A percentile compares a stretch with the other conserved stretches of the same genome.
phyloP scores from a whole-genome alignment of 1,139 yeast genomes.

The Debaryomyces sp. region DNA sequence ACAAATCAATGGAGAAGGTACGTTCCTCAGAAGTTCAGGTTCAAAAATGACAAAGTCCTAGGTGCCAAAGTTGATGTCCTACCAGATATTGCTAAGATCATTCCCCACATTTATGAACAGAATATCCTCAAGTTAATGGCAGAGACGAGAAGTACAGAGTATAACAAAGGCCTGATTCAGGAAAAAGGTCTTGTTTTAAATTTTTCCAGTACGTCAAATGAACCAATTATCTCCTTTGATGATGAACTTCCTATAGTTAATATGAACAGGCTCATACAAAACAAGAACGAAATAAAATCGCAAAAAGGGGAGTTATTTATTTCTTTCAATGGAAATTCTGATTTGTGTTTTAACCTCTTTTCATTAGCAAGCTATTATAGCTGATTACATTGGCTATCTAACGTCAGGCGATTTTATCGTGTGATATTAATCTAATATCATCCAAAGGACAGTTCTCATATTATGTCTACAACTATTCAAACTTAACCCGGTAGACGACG shows the following conservation, averaged over 20 bases:
- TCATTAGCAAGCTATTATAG: slow-evolving; percentile 1
- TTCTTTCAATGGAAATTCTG: background rate
- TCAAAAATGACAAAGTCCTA: slow-evolving; percentile 13
- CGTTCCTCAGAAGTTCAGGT: slow-evolving; percentile 15
- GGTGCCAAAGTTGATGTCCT: slow-evolving; percentile 13
- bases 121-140: background rate
- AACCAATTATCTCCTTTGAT: background rate
- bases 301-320: background rate
- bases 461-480: too few species aligned
- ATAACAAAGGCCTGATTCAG: background rate
- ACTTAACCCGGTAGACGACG: too few species aligned
- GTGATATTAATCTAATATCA: too few species aligned
- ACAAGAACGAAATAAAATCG: background rate
- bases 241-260: slow-evolving; percentile 6
- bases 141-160: background rate
- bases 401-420: background rate
- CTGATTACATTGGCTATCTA: background rate
- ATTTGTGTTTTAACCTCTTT: slow-evolving; percentile 1
- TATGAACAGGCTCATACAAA: background rate
- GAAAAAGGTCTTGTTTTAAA: background rate
- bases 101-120: slow-evolving; percentile 10
- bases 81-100: slow-evolving; percentile 16
- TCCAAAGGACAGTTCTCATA: too few species aligned
- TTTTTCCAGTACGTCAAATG: background rate
- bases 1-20: slow-evolving; percentile 12